Percentiles rank a stretch among this genome's conserved stretches.
Conservation (phyloP, 208 protist genomes). For the Lotmaria passim region DNA sequence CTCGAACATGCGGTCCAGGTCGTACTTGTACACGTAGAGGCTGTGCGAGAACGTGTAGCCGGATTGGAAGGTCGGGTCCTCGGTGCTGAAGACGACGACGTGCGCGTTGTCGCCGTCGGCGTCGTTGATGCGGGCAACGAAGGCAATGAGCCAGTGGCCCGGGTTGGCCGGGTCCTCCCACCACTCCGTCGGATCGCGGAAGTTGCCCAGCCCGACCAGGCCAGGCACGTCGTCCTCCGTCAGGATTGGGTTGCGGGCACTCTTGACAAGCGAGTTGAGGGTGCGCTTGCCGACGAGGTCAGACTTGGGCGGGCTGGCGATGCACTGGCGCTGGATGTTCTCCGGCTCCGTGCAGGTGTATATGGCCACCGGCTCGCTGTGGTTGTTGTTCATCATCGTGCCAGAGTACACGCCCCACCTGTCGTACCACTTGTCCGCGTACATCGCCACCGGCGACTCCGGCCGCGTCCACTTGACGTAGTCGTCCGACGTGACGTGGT, state of each 20-base stretch:
- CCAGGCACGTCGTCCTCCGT: conserved; percentile 43
- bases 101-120: conserved; percentile 43
- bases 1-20: conserved; percentile 49
- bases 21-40: conserved; percentile 45
- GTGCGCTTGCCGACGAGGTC: conserved; percentile 36
- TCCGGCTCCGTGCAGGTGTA: conserved; percentile 56
- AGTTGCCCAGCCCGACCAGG: conserved; percentile 41
- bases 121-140: conserved; percentile 48
- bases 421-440: conserved; percentile 56
- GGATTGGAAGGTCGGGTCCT: conserved; percentile 47
- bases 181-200: conserved; percentile 63
- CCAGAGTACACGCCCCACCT: conserved; percentile 50
- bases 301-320: conserved; percentile 27
- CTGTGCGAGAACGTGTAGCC: conserved; percentile 55
- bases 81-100: conserved; percentile 48
- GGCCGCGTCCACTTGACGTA: conserved; percentile 60
- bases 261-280: conserved; percentile 44
- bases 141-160: conserved; percentile 46
- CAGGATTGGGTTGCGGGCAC: conserved; percentile 43
- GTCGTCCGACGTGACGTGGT: conserved; percentile 63
- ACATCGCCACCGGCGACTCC: conserved; percentile 31
- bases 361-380: conserved; percentile 41
- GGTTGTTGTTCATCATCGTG: conserved; percentile 53
- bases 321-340: conserved; percentile 58
- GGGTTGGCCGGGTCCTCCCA: conserved; percentile 48